Percentiles rank a stretch among this genome's conserved stretches.
Evolutionary conservation across 148 eudicot genomes (phyloP).

Genomic region (Spergularia marina): DNA sequence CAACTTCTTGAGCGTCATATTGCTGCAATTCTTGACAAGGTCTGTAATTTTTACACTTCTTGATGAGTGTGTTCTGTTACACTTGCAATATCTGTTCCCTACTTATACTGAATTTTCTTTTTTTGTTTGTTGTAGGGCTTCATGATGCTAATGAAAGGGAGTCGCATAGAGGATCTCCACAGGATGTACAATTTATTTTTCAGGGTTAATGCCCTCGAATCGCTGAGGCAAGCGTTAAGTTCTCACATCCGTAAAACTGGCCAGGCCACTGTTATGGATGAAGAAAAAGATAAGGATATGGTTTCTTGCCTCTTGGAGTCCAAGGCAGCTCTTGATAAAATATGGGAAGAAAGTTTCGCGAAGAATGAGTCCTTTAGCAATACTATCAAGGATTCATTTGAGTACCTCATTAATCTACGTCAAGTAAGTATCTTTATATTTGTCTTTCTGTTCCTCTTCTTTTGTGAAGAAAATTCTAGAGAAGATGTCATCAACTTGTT

Average conservation of each 20-base stretch:
- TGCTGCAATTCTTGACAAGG: slow-evolving; percentile 90
- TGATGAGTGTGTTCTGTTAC: background rate
- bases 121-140: slow-evolving; percentile 58
- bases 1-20: slow-evolving; percentile 91
- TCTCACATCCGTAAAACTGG: slow-evolving; percentile 81
- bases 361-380: slow-evolving; percentile 85
- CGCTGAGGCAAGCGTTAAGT: slow-evolving; percentile 67
- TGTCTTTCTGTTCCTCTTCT: background rate
- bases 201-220: slow-evolving; percentile 83
- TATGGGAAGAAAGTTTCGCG: slow-evolving; percentile 92
- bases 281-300: slow-evolving; percentile 97
- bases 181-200: slow-evolving; percentile 71
- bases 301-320: slow-evolving; percentile 82
- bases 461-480: background rate
- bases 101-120: background rate
- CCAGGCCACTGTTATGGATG: slow-evolving; percentile 82
- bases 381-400: slow-evolving; percentile 94
- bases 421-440: slow-evolving; percentile 51
- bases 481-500: background rate
- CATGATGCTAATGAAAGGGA: slow-evolving; percentile 77
- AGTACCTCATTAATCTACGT: slow-evolving; percentile 87
- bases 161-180: slow-evolving; percentile 79
- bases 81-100: background rate
- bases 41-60: slow-evolving; percentile 5
- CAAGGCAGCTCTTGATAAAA: slow-evolving; percentile 72